A percentile compares a stretch with the other conserved stretches of the same genome.
Conservation (phyloP, 2,329 filamentous ascomycete genomes). For the Fusarium denticulatum region DNA sequence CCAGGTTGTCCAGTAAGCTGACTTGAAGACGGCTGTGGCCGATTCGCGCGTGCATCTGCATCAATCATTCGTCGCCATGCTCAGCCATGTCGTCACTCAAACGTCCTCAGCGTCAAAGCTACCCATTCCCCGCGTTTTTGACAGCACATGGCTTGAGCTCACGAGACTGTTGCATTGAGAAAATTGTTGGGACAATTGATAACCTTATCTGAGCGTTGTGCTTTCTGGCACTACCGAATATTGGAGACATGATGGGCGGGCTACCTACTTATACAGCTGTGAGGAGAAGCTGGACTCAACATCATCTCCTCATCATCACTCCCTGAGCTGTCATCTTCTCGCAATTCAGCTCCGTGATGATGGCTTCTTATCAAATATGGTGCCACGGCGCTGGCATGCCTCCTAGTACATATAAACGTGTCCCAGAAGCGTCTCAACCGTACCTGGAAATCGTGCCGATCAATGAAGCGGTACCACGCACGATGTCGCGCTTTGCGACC, state of each 20-base stretch:
- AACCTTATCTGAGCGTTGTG: not conserved
- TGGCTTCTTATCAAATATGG: constrained; percentile 25
- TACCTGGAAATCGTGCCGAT: constrained; percentile 15
- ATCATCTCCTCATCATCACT: not conserved
- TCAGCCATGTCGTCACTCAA: constrained; percentile 36
- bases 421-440: not conserved
- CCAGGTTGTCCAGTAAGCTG: constrained; percentile 16
- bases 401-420: not conserved
- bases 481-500: constrained; percentile 7
- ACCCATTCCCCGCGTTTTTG: constrained; percentile 29
- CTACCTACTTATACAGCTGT: constrained; percentile 22
- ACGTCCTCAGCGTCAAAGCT: constrained; percentile 17
- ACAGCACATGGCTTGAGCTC: constrained; percentile 26
- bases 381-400: constrained; percentile 24
- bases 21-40: constrained; percentile 1
- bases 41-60: not conserved
- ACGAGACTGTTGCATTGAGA: constrained; percentile 4
- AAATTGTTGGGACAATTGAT: constrained; percentile 12
- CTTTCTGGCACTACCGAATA: constrained; percentile 12
- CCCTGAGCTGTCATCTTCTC: not conserved
- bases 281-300: not conserved
- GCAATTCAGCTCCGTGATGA: not conserved
- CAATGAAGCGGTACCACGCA: constrained; percentile 10
- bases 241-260: not conserved
- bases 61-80: constrained; percentile 13